These are phyloP conservation scores for Penicillium capsulatum DNA, from an alignment of 2,329 filamentous ascomycete species.

Conservation along the genomic window DNA sequence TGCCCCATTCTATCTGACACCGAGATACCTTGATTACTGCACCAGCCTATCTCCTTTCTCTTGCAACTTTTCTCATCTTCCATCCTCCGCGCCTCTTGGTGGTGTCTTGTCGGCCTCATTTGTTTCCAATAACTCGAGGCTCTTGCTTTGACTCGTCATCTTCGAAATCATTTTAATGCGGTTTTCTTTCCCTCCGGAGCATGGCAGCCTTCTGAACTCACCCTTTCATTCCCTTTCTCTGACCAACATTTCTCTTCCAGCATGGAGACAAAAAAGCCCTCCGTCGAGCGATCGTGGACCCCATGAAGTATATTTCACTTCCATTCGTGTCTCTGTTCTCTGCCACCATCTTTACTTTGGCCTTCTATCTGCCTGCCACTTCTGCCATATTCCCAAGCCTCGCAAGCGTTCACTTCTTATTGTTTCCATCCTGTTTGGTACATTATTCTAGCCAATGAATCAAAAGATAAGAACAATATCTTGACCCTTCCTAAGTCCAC, in stretches of 20 bases:
- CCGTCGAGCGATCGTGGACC: not conserved
- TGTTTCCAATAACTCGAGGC: constrained; percentile 4
- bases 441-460: constrained; percentile 5
- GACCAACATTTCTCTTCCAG: constrained; percentile 5
- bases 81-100: not conserved
- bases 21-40: not conserved
- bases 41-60: not conserved
- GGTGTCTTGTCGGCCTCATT: constrained; percentile 9
- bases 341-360: constrained; percentile 6
- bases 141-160: constrained; percentile 2
- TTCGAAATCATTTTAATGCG: constrained; percentile 13
- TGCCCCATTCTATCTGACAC: not conserved
- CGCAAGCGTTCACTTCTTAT: constrained; percentile 12
- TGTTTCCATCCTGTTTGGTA: constrained; percentile 7
- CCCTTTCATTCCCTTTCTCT: constrained; percentile 15
- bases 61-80: not conserved
- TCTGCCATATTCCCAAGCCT: constrained; percentile 24
- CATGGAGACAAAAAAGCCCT: constrained; percentile 4
- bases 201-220: constrained; percentile 15
- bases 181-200: constrained; percentile 11
- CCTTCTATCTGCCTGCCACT: constrained; percentile 8
- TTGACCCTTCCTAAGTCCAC: no score
- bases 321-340: constrained; percentile 1
- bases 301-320: constrained; percentile 1
- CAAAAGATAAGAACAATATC: not conserved